Percentiles rank a stretch among this genome's conserved stretches.
phyloP scores from a whole-genome alignment of 768 basidiomycete species.

The Sporobolomyces pararoseus region DNA sequence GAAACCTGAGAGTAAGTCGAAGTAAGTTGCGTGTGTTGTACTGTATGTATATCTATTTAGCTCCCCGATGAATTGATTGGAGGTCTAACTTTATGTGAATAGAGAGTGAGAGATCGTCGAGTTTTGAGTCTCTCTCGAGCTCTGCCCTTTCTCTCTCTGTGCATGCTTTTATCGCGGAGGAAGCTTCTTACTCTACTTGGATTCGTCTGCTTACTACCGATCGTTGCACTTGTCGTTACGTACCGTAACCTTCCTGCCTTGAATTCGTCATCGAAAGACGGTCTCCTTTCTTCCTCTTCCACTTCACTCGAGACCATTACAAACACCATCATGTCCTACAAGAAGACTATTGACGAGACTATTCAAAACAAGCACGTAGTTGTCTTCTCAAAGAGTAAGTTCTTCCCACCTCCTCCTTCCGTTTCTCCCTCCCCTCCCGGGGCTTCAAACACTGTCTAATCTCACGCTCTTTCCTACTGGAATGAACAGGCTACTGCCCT shows the following conservation, averaged over 20 bases:
- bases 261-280: background rate
- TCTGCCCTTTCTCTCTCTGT: background rate
- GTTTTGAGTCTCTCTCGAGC: too few relatives aligned
- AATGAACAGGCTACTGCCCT: constrained; percentile 16
- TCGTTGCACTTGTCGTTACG: constrained; percentile 3
- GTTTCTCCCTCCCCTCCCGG: too few relatives aligned
- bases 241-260: background rate
- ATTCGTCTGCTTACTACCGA: background rate
- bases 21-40: too few relatives aligned
- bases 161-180: background rate
- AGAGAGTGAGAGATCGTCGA: too few relatives aligned
- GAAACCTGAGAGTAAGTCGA: too few relatives aligned
- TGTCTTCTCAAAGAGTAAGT: constrained; percentile 32
- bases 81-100: too few relatives aligned
- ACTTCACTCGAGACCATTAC: background rate
- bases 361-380: constrained; percentile 12
- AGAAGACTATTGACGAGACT: constrained; percentile 8
- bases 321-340: constrained; percentile 20
- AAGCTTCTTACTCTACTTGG: background rate
- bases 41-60: too few relatives aligned
- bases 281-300: background rate
- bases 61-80: too few relatives aligned
- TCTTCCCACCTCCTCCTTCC: background rate
- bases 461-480: background rate
- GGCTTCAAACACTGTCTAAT: background rate